Percentiles rank a stretch among this genome's conserved stretches.
Evolutionary conservation across 768 basidiomycete species (phyloP).

Genomic region (Xerocomus brunneocitrinus): DNA sequence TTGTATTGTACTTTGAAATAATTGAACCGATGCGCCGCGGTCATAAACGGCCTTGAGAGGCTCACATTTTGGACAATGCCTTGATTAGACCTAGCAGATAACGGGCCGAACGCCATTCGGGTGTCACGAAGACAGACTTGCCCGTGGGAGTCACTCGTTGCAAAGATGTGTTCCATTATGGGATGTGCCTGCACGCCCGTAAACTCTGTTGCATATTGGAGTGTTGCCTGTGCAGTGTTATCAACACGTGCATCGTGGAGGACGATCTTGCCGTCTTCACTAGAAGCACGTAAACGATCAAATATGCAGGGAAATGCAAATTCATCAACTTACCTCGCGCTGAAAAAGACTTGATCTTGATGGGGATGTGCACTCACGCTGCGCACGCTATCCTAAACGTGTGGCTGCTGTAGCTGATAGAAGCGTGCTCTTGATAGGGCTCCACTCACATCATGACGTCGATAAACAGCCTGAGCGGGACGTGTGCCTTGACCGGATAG

Average conservation of each 20-base stretch:
- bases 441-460: constrained; percentile 29
- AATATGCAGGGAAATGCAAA: constrained; percentile 14
- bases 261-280: constrained; percentile 67
- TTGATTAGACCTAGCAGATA: constrained; percentile 37
- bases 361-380: constrained; percentile 61
- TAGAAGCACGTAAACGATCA: constrained; percentile 28
- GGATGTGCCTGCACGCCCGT: constrained; percentile 69
- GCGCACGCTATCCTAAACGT: constrained; percentile 58
- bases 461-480: constrained; percentile 26
- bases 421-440: constrained; percentile 5
- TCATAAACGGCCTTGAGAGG: background rate
- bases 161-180: constrained; percentile 61
- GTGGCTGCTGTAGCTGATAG: constrained; percentile 18
- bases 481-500: constrained; percentile 18
- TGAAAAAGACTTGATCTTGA: constrained; percentile 65
- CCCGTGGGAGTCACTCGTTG: constrained; percentile 56
- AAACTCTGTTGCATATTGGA: constrained; percentile 53
- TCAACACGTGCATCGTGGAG: constrained; percentile 55
- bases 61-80: constrained; percentile 48
- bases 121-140: constrained; percentile 62
- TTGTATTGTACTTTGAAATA: constrained; percentile 42
- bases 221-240: constrained; percentile 42
- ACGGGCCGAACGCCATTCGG: constrained; percentile 69
- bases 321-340: constrained; percentile 48
- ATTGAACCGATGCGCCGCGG: constrained; percentile 24